A percentile compares a stretch with the other conserved stretches of the same genome.
These are phyloP conservation scores for Penicillium tannophilum DNA, from an alignment of 495 filamentous ascomycete species.

Conservation along the genomic window DNA sequence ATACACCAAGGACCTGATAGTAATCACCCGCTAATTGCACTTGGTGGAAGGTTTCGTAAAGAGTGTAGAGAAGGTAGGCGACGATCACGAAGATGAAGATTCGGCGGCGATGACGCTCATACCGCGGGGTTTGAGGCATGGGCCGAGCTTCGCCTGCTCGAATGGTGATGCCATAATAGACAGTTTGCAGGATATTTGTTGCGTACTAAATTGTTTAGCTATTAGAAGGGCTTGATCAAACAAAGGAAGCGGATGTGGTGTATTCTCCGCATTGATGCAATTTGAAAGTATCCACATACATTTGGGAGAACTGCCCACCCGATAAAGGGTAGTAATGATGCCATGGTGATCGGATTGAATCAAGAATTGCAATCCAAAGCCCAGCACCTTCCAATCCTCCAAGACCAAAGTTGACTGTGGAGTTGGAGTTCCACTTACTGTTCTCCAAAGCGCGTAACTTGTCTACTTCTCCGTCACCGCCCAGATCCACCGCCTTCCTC, in stretches of 20 bases:
- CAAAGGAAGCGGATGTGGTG: not conserved
- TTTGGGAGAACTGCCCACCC: constrained; percentile 82
- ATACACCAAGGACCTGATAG: constrained; percentile 73
- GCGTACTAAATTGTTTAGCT: constrained; percentile 57
- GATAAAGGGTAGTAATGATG: constrained; percentile 67
- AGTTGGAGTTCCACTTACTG: constrained; percentile 2
- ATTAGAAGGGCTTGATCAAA: not conserved
- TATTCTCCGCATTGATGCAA: constrained; percentile 8
- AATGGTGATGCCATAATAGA: constrained; percentile 89
- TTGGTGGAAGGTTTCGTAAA: constrained; percentile 88
- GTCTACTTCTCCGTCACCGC: constrained; percentile 29
- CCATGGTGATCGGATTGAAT: constrained; percentile 18
- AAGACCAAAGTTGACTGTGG: not conserved
- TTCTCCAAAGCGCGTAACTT: constrained; percentile 13
- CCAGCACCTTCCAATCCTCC: not conserved
- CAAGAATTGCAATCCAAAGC: not conserved
- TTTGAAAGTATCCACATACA: constrained; percentile 47
- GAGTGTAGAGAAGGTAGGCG: constrained; percentile 85
- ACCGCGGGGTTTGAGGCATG: constrained; percentile 68
- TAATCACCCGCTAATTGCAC: constrained; percentile 71
- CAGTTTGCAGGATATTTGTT: constrained; percentile 72
- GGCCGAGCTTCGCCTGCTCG: constrained; percentile 88
- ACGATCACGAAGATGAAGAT: constrained; percentile 82
- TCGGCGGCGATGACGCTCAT: constrained; percentile 69
- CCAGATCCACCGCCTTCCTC: constrained; percentile 36